A percentile compares a stretch with the other conserved stretches of the same genome.
phyloP scores from a whole-genome alignment of 768 basidiomycete species.

The Naganishia antarctica region DNA sequence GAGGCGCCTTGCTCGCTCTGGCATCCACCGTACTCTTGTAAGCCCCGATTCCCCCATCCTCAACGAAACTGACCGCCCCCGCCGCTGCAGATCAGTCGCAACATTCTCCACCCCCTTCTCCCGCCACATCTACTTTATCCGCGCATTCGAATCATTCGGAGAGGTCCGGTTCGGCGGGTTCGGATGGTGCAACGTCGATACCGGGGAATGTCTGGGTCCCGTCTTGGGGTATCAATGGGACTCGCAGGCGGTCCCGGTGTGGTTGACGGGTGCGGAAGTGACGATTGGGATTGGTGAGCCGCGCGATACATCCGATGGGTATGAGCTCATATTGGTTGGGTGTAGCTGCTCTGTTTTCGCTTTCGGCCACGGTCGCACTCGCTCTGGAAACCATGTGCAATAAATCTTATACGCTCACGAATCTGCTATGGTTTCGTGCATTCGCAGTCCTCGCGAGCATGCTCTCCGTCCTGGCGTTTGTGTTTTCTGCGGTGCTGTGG shows the following conservation, averaged over 20 bases:
- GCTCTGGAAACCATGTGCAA: conserved; percentile 10
- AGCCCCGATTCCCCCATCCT: not conserved
- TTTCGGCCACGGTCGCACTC: conserved; percentile 5
- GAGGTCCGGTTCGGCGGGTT: conserved; percentile 33
- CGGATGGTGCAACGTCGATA: conserved; percentile 30
- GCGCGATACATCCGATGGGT: not conserved
- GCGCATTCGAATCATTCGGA: not conserved
- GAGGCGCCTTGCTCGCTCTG: conserved; percentile 31
- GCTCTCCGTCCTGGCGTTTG: conserved; percentile 22
- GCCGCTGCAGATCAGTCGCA: conserved; percentile 31
- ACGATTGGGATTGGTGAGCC: conserved; percentile 24
- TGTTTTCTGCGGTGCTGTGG: conserved; percentile 17
- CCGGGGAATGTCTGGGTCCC: conserved; percentile 13
- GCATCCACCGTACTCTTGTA: conserved; percentile 26
- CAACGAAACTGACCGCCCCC: not conserved
- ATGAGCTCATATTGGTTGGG: not conserved
- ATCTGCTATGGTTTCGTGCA: conserved; percentile 25
- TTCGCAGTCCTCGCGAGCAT: conserved; percentile 17
- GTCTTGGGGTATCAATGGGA: conserved; percentile 22
- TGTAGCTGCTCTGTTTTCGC: conserved; percentile 17
- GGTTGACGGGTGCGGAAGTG: conserved; percentile 18
- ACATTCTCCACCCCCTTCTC: conserved; percentile 45
- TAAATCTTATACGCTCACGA: conserved; percentile 11
- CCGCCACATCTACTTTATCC: conserved; percentile 39
- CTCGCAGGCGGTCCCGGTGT: conserved; percentile 15